Conservation (phyloP, 306 rosid genomes). For the barrel medic (Medicago truncatula) region DNA sequence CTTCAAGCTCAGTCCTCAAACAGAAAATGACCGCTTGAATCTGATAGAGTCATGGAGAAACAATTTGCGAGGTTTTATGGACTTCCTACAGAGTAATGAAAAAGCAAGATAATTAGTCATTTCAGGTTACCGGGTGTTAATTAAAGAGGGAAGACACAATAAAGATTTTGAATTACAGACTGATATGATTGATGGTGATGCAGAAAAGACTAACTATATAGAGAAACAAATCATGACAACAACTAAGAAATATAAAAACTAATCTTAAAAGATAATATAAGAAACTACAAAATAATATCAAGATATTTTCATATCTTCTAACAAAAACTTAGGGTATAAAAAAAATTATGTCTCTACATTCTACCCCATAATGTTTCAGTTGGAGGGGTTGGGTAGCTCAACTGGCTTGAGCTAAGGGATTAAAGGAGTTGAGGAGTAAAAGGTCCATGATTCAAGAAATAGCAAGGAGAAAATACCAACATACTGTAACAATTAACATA, state of each 20-base stretch:
- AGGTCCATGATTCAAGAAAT: too few relatives aligned
- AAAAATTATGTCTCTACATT: not conserved
- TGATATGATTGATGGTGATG: not conserved
- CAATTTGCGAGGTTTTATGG: slow-evolving; percentile 38
- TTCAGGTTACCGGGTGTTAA: not conserved
- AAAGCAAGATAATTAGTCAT: slow-evolving; percentile 28
- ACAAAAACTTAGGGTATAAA: not conserved
- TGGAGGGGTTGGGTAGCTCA: too few relatives aligned
- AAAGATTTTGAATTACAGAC: not conserved
- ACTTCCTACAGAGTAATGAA: slow-evolving; percentile 43
- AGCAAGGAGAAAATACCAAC: too few relatives aligned
- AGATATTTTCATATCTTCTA: not conserved
- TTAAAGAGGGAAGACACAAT: not conserved
- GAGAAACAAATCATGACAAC: not conserved
- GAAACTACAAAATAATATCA: not conserved
- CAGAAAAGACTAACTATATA: not conserved
- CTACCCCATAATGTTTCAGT: not conserved
- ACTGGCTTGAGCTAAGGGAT: too few relatives aligned
- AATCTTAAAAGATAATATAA: not conserved
- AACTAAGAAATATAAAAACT: not conserved
- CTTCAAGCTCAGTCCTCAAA: not conserved
- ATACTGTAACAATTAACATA: too few relatives aligned
- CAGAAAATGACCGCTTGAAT: slow-evolving; percentile 34
- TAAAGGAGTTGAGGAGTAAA: too few relatives aligned
- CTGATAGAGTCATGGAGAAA: slow-evolving; percentile 41